phyloP scores from a whole-genome alignment of 2,329 filamentous ascomycete species.

The Fusarium bulbicola region DNA sequence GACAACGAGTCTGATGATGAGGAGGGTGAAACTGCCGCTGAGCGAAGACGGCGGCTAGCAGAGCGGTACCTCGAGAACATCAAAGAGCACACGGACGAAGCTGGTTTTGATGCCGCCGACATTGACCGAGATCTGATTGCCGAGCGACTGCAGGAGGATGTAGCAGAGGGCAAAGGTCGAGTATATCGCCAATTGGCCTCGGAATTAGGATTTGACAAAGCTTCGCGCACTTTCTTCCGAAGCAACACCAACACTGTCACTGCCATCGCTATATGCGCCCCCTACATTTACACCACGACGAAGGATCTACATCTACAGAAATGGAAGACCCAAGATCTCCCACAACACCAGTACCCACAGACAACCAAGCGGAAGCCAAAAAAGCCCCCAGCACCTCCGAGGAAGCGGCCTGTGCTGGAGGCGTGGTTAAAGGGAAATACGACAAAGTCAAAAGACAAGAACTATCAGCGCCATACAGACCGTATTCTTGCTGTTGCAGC shows the following conservation, averaged over 20 bases:
- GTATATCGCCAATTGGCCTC: slow-evolving; percentile 83
- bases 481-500: slow-evolving; percentile 86
- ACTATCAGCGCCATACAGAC: slow-evolving; percentile 80
- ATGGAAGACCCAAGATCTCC: slow-evolving; percentile 81
- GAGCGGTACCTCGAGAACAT: slow-evolving; percentile 95
- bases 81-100: slow-evolving; percentile 80
- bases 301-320: slow-evolving; percentile 88
- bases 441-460: slow-evolving; percentile 67
- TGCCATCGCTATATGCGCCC: slow-evolving; percentile 79
- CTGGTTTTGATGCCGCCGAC: slow-evolving; percentile 91
- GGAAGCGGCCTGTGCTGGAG: slow-evolving; percentile 70
- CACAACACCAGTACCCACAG: slow-evolving; percentile 67
- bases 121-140: slow-evolving; percentile 94
- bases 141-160: slow-evolving; percentile 88
- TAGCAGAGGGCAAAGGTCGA: slow-evolving; percentile 89
- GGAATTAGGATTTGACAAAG: slow-evolving; percentile 74
- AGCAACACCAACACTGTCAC: slow-evolving; percentile 83
- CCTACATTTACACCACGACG: slow-evolving; percentile 86
- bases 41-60: slow-evolving; percentile 85
- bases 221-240: slow-evolving; percentile 77
- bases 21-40: slow-evolving; percentile 87
- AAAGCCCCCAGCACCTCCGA: slow-evolving; percentile 66
- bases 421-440: slow-evolving; percentile 70
- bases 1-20: slow-evolving; percentile 71
- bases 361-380: slow-evolving; percentile 67